Evolutionary conservation across 2,329 filamentous ascomycete species (phyloP).

Genomic region (Xylariomycetidae sp.): DNA sequence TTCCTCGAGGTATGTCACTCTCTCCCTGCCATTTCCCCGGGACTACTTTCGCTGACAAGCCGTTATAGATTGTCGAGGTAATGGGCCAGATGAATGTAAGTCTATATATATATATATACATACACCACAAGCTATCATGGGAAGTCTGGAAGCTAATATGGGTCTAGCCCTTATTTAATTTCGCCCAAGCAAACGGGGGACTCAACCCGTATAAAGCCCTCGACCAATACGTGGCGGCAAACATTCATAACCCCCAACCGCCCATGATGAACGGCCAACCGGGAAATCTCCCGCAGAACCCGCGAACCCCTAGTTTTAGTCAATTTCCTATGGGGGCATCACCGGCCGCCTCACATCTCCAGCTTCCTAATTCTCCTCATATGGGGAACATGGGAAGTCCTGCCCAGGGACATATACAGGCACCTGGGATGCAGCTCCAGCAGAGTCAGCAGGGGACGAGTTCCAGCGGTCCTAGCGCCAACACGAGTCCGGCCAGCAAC

Average conservation of each 20-base stretch:
- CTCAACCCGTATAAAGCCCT: constrained; percentile 55
- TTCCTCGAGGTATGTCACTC: constrained; percentile 58
- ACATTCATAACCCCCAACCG: constrained; percentile 37
- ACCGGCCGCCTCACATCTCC: constrained; percentile 55
- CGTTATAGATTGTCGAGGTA: constrained; percentile 57
- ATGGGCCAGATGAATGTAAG: constrained; percentile 58
- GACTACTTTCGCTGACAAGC: too few species aligned
- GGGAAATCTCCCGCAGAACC: constrained; percentile 39
- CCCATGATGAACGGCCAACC: constrained; percentile 38
- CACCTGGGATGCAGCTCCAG: constrained; percentile 62
- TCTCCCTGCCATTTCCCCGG: too few species aligned
- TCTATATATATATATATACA: too few species aligned
- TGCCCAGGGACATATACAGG: constrained; percentile 58
- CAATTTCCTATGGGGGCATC: constrained; percentile 58
- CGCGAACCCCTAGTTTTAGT: constrained; percentile 50
- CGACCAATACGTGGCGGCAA: constrained; percentile 51
- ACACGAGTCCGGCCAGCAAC: constrained; percentile 59
- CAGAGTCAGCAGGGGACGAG: constrained; percentile 64
- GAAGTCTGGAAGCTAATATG: constrained; percentile 4
- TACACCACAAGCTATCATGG: too few species aligned
- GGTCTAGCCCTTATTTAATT: constrained; percentile 49
- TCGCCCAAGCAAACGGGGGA: constrained; percentile 49
- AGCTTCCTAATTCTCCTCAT: constrained; percentile 59
- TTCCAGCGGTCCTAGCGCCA: constrained; percentile 62
- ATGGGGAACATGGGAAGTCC: constrained; percentile 57